These are phyloP conservation scores for Lichtheimia ramosa DNA, from an alignment of 371 early-diverging fungal species.

Conservation along the genomic window DNA sequence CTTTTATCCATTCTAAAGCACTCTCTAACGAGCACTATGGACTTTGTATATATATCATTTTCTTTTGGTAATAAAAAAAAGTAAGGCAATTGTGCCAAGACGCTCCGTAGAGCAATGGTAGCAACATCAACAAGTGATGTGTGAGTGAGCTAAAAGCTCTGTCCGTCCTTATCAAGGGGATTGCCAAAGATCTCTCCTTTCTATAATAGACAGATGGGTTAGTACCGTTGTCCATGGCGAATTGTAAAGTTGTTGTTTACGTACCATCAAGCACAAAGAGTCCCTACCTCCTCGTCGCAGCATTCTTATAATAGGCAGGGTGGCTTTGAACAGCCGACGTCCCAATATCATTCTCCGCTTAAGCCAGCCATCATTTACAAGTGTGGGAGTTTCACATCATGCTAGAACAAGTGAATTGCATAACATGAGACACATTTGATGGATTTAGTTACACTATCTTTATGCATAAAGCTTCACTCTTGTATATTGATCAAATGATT, in stretches of 20 bases:
- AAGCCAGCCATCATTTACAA: too few species aligned
- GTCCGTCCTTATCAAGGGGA: slow-evolving; percentile 60
- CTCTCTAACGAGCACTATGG: too few species aligned
- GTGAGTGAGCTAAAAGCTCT: slow-evolving; percentile 38
- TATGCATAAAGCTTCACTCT: too few species aligned
- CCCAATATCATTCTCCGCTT: too few species aligned
- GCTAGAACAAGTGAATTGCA: too few species aligned
- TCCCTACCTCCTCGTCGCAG: not conserved
- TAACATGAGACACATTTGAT: too few species aligned
- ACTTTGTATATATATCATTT: slow-evolving; percentile 11
- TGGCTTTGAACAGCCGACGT: not conserved
- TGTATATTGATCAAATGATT: not conserved
- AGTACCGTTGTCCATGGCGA: too few species aligned
- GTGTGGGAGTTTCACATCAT: too few species aligned
- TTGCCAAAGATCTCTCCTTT: slow-evolving; percentile 59
- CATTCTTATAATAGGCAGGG: not conserved
- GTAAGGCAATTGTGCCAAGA: slow-evolving; percentile 17
- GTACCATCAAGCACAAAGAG: slow-evolving; percentile 34
- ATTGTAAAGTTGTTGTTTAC: slow-evolving; percentile 1
- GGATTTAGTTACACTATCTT: too few species aligned
- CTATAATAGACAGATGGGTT: slow-evolving; percentile 10
- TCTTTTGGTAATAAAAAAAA: slow-evolving; percentile 16
- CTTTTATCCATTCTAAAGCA: too few species aligned
- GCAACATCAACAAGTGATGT: slow-evolving; percentile 21
- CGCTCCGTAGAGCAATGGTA: slow-evolving; percentile 11